Conservation (phyloP, 371 early-diverging fungal genomes). For the Lichtheimia ornata region DNA sequence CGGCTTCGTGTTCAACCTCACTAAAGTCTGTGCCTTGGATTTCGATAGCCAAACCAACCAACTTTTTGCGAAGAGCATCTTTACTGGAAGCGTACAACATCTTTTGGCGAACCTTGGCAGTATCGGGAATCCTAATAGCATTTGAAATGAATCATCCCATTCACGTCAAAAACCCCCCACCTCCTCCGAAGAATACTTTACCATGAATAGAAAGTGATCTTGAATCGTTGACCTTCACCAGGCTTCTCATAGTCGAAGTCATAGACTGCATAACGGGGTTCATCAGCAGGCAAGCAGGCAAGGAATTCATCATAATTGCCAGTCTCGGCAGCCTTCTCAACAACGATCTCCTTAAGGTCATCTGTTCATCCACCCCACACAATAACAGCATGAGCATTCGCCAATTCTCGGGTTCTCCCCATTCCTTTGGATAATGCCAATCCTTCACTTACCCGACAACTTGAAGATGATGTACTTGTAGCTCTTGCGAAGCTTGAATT, state of each 20-base stretch:
- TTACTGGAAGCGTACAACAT: slow-evolving; percentile 94
- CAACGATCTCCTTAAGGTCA: slow-evolving; percentile 61
- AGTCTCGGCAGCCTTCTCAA: slow-evolving; percentile 59
- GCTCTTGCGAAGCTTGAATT: slow-evolving; percentile 75
- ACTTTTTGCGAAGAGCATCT: slow-evolving; percentile 74
- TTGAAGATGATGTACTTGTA: slow-evolving; percentile 81
- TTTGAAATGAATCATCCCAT: too few species aligned
- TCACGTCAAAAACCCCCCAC: too few species aligned
- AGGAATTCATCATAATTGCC: slow-evolving; percentile 73
- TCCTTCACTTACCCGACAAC: slow-evolving; percentile 52
- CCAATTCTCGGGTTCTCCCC: too few species aligned
- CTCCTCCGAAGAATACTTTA: slow-evolving; percentile 18
- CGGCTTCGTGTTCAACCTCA: slow-evolving; percentile 38
- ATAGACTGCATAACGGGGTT: slow-evolving; percentile 84
- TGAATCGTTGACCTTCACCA: slow-evolving; percentile 73
- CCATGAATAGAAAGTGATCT: slow-evolving; percentile 58
- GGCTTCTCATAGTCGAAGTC: slow-evolving; percentile 76
- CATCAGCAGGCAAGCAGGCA: slow-evolving; percentile 59
- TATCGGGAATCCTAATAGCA: slow-evolving; percentile 78
- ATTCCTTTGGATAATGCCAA: too few species aligned
- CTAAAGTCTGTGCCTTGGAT: slow-evolving; percentile 85
- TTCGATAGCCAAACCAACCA: slow-evolving; percentile 77
- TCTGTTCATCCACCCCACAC: slow-evolving; percentile 35
- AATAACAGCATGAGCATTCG: too few species aligned
- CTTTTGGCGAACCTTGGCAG: slow-evolving; percentile 76